Conservation (phyloP, 2,329 filamentous ascomycete genomes). For the Lachnellula occidentalis region DNA sequence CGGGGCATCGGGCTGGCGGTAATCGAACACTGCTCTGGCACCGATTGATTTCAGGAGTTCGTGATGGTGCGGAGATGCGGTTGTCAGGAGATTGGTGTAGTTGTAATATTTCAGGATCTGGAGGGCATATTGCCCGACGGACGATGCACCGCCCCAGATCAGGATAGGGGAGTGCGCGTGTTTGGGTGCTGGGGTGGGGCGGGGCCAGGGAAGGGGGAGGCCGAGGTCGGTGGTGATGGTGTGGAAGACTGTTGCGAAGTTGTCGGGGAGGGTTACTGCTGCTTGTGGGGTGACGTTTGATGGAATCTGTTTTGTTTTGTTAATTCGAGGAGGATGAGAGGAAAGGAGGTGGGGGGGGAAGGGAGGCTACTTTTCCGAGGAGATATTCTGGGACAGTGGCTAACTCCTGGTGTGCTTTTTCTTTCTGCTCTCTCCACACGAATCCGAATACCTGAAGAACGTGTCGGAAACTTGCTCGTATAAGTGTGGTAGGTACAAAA, state of each 20-base stretch:
- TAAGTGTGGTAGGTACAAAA: not conserved
- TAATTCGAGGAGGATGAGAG: not conserved
- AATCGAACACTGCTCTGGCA: slow-evolving; percentile 30
- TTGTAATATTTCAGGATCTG: slow-evolving; percentile 47
- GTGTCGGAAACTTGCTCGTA: not conserved
- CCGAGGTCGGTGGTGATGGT: slow-evolving; percentile 45
- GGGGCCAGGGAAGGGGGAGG: slow-evolving; percentile 52
- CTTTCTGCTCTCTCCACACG: slow-evolving; percentile 40
- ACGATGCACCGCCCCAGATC: slow-evolving; percentile 33
- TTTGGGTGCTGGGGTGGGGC: slow-evolving; percentile 4
- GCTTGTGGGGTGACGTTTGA: slow-evolving; percentile 36
- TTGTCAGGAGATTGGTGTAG: slow-evolving; percentile 40
- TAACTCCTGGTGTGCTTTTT: slow-evolving; percentile 52
- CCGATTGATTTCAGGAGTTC: slow-evolving; percentile 28
- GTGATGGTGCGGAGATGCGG: slow-evolving; percentile 27
- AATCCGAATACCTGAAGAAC: slow-evolving; percentile 41
- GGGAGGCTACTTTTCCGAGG: slow-evolving; percentile 36
- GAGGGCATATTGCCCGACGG: slow-evolving; percentile 31
- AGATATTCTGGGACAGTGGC: slow-evolving; percentile 46
- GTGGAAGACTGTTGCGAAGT: slow-evolving; percentile 56
- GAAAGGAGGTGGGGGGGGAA: not conserved
- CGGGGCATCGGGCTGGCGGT: slow-evolving; percentile 21
- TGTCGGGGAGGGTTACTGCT: slow-evolving; percentile 48
- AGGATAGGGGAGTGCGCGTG: slow-evolving; percentile 31
- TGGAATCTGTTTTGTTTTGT: slow-evolving; percentile 33